Evolutionary conservation across 2,329 filamentous ascomycete species (phyloP).

Genomic region (Bipolaris zeicola): DNA sequence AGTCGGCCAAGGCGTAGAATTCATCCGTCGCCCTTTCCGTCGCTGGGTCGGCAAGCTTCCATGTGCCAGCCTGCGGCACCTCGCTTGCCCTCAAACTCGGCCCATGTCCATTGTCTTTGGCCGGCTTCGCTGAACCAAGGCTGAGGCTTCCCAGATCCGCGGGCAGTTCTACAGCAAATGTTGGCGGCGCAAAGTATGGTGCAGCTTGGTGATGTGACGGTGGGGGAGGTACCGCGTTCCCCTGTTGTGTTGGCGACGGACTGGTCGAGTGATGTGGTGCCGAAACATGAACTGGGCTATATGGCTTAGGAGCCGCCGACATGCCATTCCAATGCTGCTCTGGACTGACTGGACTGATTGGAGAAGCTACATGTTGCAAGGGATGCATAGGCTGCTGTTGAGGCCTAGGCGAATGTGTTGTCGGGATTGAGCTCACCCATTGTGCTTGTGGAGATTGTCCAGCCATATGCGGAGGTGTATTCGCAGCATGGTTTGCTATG

Average conservation of each 20-base stretch:
- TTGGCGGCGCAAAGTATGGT: constrained; percentile 20
- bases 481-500: constrained; percentile 17
- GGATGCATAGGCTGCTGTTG: background rate
- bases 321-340: constrained; percentile 35
- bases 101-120: constrained; percentile 19
- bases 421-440: constrained; percentile 10
- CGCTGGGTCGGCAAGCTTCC: constrained; percentile 40
- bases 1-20: constrained; percentile 44
- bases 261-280: no score
- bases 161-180: constrained; percentile 45
- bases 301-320: background rate
- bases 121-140: constrained; percentile 24
- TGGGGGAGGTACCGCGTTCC: no score
- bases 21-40: constrained; percentile 44
- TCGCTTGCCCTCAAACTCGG: constrained; percentile 37
- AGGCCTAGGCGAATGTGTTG: constrained; percentile 16
- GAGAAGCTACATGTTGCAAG: background rate
- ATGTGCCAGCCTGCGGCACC: constrained; percentile 40
- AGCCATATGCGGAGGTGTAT: constrained; percentile 17
- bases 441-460: constrained; percentile 16
- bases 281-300: no score
- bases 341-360: background rate
- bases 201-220: background rate
- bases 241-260: no score
- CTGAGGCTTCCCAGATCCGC: constrained; percentile 39